Conservation (phyloP, 805 yeast species). For the Saturnispora kantuleensis region DNA sequence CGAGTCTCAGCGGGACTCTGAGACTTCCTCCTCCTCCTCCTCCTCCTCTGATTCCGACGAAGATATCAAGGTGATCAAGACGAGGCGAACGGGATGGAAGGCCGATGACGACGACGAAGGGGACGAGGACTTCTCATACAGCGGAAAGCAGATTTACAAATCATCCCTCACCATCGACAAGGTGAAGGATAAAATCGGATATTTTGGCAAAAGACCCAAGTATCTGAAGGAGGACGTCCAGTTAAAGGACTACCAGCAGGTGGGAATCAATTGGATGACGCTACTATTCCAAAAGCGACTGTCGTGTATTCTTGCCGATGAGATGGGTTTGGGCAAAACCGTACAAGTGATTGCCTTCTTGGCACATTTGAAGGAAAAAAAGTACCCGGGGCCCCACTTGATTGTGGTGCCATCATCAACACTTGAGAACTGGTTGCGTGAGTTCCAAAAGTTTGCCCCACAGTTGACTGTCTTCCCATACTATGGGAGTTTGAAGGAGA, state of each 20-base stretch:
- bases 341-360: constrained; percentile 91
- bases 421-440: constrained; percentile 94
- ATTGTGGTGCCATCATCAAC: constrained; percentile 96
- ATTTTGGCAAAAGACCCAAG: constrained; percentile 63
- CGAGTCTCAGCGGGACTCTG: constrained; percentile 1
- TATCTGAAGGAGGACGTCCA: constrained; percentile 52
- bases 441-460: constrained; percentile 85
- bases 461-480: constrained; percentile 76
- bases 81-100: not conserved
- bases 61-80: constrained; percentile 4
- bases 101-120: constrained; percentile 22
- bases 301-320: constrained; percentile 95
- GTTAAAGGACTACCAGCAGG: constrained; percentile 85
- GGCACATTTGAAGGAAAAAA: constrained; percentile 65
- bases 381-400: constrained; percentile 68
- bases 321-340: constrained; percentile 97
- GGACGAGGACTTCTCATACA: constrained; percentile 16
- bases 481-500: constrained; percentile 78
- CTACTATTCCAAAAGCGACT: constrained; percentile 66
- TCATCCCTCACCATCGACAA: constrained; percentile 23
- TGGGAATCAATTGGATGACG: constrained; percentile 92
- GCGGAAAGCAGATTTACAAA: constrained; percentile 13
- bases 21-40: constrained; percentile 1
- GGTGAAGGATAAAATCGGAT: constrained; percentile 21
- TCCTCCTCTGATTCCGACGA: constrained; percentile 10